Evolutionary conservation across 352 stramenopile genomes (phyloP).

Genomic region (Phytophthora pistaciae): DNA sequence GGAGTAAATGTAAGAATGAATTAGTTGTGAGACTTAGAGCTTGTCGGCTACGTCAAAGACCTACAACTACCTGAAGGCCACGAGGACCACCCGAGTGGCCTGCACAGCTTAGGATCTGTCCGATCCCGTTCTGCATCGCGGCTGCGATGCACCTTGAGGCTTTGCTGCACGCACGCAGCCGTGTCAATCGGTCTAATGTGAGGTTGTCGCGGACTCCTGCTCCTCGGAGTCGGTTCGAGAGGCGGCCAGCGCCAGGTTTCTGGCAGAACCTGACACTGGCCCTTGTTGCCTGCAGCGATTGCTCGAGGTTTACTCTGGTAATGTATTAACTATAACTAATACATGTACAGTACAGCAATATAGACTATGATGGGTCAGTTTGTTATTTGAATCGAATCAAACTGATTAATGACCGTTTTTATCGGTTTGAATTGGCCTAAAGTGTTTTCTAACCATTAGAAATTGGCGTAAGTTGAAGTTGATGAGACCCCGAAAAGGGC

Average conservation of each 20-base stretch:
- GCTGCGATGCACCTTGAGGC: constrained; percentile 1
- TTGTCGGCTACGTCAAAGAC: background rate
- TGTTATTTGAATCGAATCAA: too few species aligned
- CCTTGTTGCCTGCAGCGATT: too few species aligned
- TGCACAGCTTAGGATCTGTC: background rate
- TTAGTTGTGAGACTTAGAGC: background rate
- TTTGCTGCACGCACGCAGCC: background rate
- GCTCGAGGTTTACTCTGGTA: too few species aligned
- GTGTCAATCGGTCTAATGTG: too few species aligned
- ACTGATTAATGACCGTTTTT: too few species aligned
- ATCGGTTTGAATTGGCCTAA: too few species aligned
- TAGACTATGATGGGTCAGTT: too few species aligned
- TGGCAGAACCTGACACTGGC: background rate
- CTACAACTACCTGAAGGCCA: background rate
- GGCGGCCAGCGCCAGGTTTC: background rate
- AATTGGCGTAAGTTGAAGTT: too few species aligned
- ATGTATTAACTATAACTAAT: too few species aligned
- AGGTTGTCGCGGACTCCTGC: background rate
- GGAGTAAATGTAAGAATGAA: background rate
- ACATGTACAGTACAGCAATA: too few species aligned
- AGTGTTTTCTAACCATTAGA: too few species aligned
- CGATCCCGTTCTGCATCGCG: constrained; percentile 8
- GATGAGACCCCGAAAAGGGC: too few species aligned
- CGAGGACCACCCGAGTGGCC: background rate
- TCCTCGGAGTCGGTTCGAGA: background rate